Base-by-base conservation (phyloP, 176 grass and related monocot species). In the Thalia dealbata region DNA sequence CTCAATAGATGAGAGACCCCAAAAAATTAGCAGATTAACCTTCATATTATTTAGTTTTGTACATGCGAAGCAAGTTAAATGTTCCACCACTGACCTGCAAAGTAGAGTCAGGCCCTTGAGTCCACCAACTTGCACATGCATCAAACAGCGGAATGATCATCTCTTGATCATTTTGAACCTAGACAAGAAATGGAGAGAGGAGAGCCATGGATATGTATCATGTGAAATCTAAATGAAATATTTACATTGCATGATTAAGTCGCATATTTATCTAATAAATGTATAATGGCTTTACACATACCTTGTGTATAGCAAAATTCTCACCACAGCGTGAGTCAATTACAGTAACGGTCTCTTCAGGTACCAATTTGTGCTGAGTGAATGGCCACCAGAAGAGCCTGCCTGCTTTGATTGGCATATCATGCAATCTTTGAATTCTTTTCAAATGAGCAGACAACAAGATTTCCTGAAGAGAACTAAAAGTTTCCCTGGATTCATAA, bases 51-150 rank as follows among this genome's bases (percentile, higher is more conserved):
- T 66, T 38, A 38, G 32, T 38, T 38, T 38, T 2, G 32, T 38
- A 4, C 32, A 52, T 32, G 70, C 35, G 51, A 42, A 1, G 6
- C 14, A 69, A 64, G 32, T 56, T 69, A n/a, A 21, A n/a, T 67
- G 63, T 59, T 38, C 1, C 45, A 74, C 35, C 41, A 74, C 59
- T 77, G 54, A 96, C 92, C 89, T 96, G 92, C 28, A 96, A 84
- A 22, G 75, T 77, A 81, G 77, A 88, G 88, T 92, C 89, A 80
- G 92, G 92, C 19, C 92, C 92, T 83, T 96, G 92, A 80, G 92
- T 96, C 92, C 92, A 96, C 92, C 92, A 96, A 86, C 92, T 92
- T 52, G 86, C 89, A 73, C 92, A 96, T 67, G 89, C 92, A 88
- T 96, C 92, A 82, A 96, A 96, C 67, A 92, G 92, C 29, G 89